Base-by-base conservation (phyloP, 2,329 filamentous ascomycete species). In the Rhynchosporium secalis region DNA sequence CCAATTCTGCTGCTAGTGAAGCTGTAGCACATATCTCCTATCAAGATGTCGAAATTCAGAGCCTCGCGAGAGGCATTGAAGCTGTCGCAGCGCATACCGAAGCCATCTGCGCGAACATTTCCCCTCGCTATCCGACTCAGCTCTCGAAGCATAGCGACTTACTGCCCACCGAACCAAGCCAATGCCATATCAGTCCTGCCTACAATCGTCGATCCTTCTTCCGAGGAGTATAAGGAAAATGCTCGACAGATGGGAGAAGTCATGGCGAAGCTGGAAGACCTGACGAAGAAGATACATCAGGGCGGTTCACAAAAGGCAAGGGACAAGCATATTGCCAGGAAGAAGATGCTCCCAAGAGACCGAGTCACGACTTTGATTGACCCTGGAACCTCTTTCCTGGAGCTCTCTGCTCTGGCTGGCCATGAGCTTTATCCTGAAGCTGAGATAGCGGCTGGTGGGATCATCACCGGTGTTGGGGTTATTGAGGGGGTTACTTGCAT, bases 341-440 rank as follows among this genome's bases (percentile, higher is more conserved):
- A 91, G 67, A 98, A 98, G 82, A 96, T 98, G 92, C 83, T 99
- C 61, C 92, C 93, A 2, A 81, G 95, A 67, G 94, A 98, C 76
- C 87, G 94, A 40, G 86, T 99, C 59, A 90, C 92, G 0, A 90
- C 92, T 4, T 79, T 99, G 66, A 84, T 97, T 66, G 94, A 99
- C 73, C 89, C 91, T 0, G 93, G 93, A 4, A 94, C 91, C 1
- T 89, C 90, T 0, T 98, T 99, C 73, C 77, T 99, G 65, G 94
- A 99, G 78, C 81, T 99, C n/a, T 96, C 91, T 20, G 86, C 92
- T n/a, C 81, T 98, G 71, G 94, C 94, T 0, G 94, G 91, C 15
- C 84, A 96, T 73, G 87, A 90, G 62, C 81, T 97, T 57, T 98
- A 98, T 73, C 85, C 87, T 0, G 91, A 89, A 61, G 92, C 94